phyloP scores from a whole-genome alignment of 352 stramenopile genomes.

The Phytophthora tubulina region DNA sequence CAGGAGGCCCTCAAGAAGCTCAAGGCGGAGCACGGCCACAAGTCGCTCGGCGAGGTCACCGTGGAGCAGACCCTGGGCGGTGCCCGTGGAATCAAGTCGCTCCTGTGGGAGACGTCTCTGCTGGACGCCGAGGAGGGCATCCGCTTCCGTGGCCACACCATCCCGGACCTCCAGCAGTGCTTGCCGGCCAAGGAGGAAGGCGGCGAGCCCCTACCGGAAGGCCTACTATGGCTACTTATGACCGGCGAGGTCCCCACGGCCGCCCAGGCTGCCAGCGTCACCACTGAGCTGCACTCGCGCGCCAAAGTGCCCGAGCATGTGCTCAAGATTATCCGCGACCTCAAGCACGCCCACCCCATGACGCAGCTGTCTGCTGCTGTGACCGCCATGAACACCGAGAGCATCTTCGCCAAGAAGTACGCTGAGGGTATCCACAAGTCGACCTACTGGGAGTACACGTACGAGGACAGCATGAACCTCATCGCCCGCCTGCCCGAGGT shows the following conservation, averaged over 20 bases:
- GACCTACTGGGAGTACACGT: constrained; percentile 97
- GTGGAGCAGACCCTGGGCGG: constrained; percentile 98
- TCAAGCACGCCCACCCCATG: constrained; percentile 99
- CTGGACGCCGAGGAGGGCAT: constrained; percentile 97
- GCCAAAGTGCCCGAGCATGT: constrained; percentile 96
- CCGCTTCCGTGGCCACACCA: constrained; percentile 98
- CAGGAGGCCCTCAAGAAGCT: constrained; percentile 95
- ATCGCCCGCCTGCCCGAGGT: constrained; percentile 98
- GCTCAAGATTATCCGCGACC: constrained; percentile 93
- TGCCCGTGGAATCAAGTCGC: constrained; percentile 97
- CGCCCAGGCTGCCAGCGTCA: constrained; percentile 95
- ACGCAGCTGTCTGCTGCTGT: constrained; percentile 97
- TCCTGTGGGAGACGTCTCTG: constrained; percentile 99
- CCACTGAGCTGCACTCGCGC: constrained; percentile 95
- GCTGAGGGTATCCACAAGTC: constrained; percentile 97
- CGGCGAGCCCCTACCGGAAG: constrained; percentile 97
- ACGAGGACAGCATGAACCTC: constrained; percentile 99
- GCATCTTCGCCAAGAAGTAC: constrained; percentile 97
- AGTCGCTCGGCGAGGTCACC: constrained; percentile 94
- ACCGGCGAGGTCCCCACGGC: constrained; percentile 98
- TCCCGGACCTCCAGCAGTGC: constrained; percentile 97
- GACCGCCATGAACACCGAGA: constrained; percentile 95
- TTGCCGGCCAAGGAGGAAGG: constrained; percentile 93
- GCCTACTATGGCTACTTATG: constrained; percentile 97
- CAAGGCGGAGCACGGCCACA: constrained; percentile 94